Percentiles rank a stretch among this genome's conserved stretches.
Conservation (phyloP, 768 basidiomycete genomes). For the Mycena sanguinolenta region DNA sequence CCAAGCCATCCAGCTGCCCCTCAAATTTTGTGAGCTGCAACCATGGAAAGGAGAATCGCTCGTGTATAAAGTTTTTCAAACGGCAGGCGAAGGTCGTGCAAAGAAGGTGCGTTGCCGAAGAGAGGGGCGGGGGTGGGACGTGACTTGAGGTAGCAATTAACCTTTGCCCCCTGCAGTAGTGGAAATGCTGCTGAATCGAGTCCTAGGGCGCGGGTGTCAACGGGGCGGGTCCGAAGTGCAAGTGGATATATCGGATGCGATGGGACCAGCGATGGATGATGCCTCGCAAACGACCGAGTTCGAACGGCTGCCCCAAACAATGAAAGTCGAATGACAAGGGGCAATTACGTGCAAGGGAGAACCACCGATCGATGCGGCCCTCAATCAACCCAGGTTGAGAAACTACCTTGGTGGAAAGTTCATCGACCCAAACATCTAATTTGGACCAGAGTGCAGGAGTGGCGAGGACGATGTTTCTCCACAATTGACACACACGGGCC, state of each 20-base stretch:
- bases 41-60: not conserved
- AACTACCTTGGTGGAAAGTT: not conserved
- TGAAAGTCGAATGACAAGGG: not conserved
- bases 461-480: not conserved
- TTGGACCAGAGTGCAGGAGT: conserved; percentile 8
- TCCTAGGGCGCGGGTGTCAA: not conserved
- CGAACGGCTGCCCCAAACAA: no score
- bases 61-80: not conserved
- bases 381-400: conserved; percentile 1
- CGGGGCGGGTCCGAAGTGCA: not conserved
- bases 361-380: not conserved
- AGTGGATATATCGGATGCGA: not conserved
- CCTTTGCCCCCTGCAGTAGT: not conserved
- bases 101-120: not conserved
- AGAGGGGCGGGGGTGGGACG: not conserved
- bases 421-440: not conserved
- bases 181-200: not conserved
- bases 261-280: conserved; percentile 8
- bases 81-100: not conserved
- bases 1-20: not conserved
- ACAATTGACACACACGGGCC: not conserved
- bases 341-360: not conserved
- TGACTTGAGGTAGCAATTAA: not conserved
- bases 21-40: not conserved
- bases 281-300: not conserved